These are phyloP conservation scores for Hypomontagnella submonticulosa DNA, from an alignment of 495 filamentous ascomycete species.

Conservation along the genomic window DNA sequence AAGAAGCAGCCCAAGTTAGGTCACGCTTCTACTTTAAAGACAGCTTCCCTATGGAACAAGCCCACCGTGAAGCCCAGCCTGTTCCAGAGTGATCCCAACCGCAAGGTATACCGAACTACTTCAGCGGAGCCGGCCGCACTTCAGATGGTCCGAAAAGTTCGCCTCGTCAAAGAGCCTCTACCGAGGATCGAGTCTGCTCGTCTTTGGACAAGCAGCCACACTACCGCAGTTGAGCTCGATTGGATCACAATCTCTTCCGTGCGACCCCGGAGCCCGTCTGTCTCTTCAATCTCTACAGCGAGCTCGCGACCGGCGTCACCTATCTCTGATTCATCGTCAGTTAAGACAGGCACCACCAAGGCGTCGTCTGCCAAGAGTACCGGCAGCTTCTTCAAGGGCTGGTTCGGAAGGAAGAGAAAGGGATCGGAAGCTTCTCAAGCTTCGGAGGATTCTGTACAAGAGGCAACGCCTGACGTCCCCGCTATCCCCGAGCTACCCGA, in stretches of 20 bases:
- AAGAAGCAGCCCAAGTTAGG: background rate
- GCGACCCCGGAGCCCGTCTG: conserved; percentile 26
- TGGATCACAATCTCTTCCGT: conserved; percentile 50
- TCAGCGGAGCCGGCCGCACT: conserved; percentile 46
- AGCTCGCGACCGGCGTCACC: conserved; percentile 29
- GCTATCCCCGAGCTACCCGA: conserved; percentile 21
- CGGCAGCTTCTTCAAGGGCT: conserved; percentile 29
- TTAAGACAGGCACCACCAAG: conserved; percentile 24
- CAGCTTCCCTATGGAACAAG: conserved; percentile 29
- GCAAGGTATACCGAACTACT: conserved; percentile 44
- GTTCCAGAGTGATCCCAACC: conserved; percentile 39
- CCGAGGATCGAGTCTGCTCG: conserved; percentile 44
- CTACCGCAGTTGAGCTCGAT: conserved; percentile 26
- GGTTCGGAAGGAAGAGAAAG: conserved; percentile 38
- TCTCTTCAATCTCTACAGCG: conserved; percentile 24
- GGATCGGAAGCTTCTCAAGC: conserved; percentile 1
- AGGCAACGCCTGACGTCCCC: conserved; percentile 3
- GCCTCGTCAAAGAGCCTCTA: conserved; percentile 42
- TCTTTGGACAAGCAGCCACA: conserved; percentile 46
- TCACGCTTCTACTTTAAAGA: background rate
- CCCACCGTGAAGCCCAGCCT: conserved; percentile 18
- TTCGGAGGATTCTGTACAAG: conserved; percentile 9
- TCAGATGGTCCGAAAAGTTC: conserved; percentile 38
- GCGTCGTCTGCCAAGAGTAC: conserved; percentile 30
- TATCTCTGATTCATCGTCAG: conserved; percentile 25